Conservation (phyloP, 305 asterid genomes). For the Fraxinus albicans region DNA sequence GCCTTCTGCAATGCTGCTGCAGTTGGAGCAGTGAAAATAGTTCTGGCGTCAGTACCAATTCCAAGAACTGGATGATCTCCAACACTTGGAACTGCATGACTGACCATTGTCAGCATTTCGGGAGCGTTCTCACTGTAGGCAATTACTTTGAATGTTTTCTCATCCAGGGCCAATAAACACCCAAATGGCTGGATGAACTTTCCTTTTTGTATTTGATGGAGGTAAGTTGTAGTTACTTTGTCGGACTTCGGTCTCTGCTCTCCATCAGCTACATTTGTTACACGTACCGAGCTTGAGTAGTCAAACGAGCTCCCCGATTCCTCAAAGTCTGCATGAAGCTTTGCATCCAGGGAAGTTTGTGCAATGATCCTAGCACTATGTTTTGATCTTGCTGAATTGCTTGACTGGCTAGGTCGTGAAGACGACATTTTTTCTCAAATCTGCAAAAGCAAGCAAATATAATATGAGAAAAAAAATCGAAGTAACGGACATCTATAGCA, state of each 20-base stretch:
- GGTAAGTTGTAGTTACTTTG: constrained; percentile 77
- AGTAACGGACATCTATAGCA: neutral
- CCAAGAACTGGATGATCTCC: constrained; percentile 80
- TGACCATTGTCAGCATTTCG: constrained; percentile 86
- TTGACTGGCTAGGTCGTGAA: constrained; percentile 62
- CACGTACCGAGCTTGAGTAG: constrained; percentile 81
- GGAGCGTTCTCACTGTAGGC: constrained; percentile 95
- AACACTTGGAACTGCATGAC: constrained; percentile 87
- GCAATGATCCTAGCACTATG: constrained; percentile 78
- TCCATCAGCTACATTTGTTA: constrained; percentile 26
- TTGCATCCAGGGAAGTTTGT: constrained; percentile 87
- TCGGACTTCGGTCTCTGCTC: constrained; percentile 49
- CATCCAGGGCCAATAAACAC: constrained; percentile 83
- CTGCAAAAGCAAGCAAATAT: constrained; percentile 25
- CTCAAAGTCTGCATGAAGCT: constrained; percentile 81
- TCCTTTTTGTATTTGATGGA: constrained; percentile 87
- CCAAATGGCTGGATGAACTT: constrained; percentile 89
- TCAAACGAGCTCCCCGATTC: constrained; percentile 85
- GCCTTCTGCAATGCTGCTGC: constrained; percentile 86
- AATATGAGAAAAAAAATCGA: neutral
- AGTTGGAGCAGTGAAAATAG: constrained; percentile 79
- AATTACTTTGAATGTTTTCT: constrained; percentile 71
- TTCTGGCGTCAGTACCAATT: constrained; percentile 70
- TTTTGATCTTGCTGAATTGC: constrained; percentile 65
- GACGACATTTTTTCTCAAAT: constrained; percentile 53